Conservation (phyloP, 805 yeast genomes). For the Teunomyces pallodes region DNA sequence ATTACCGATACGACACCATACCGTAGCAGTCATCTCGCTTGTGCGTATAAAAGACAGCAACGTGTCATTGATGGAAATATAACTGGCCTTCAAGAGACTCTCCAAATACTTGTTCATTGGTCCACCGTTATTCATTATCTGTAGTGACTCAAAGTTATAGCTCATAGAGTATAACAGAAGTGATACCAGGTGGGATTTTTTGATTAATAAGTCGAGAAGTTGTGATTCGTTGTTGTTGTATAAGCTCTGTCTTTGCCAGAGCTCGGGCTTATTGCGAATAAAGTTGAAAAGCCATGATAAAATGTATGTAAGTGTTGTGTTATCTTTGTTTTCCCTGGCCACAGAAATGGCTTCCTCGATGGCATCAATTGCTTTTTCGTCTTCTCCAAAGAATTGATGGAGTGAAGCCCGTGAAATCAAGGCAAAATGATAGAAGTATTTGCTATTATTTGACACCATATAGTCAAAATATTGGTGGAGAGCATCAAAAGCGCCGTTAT, state of each 20-base stretch:
- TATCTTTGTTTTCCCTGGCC: slow-evolving; percentile 82
- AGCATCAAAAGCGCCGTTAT: slow-evolving; percentile 51
- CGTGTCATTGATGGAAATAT: slow-evolving; percentile 51
- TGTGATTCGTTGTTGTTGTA: slow-evolving; percentile 58
- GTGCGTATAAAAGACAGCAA: slow-evolving; percentile 43
- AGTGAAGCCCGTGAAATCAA: slow-evolving; percentile 67
- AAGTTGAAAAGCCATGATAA: slow-evolving; percentile 74
- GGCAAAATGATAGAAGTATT: slow-evolving; percentile 73
- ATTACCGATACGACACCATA: slow-evolving; percentile 55
- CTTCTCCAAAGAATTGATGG: slow-evolving; percentile 66
- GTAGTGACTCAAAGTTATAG: slow-evolving; percentile 61
- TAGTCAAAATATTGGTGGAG: slow-evolving; percentile 69
- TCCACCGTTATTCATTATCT: slow-evolving; percentile 51
- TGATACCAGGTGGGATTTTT: slow-evolving; percentile 51
- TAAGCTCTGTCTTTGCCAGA: slow-evolving; percentile 45
- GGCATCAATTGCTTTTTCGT: slow-evolving; percentile 68
- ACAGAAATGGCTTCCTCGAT: slow-evolving; percentile 85
- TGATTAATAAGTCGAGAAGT: slow-evolving; percentile 58
- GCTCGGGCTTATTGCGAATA: slow-evolving; percentile 62
- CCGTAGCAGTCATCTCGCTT: slow-evolving; percentile 43
- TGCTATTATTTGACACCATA: slow-evolving; percentile 64
- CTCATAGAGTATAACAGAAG: slow-evolving; percentile 55
- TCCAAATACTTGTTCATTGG: slow-evolving; percentile 47
- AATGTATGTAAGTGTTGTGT: slow-evolving; percentile 65
- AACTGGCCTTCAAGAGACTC: slow-evolving; percentile 55